Percentiles rank a stretch among this genome's conserved stretches.
Evolutionary conservation across 2,329 filamentous ascomycete genomes (phyloP).

Genomic region (Pestalotiopsis fici): DNA sequence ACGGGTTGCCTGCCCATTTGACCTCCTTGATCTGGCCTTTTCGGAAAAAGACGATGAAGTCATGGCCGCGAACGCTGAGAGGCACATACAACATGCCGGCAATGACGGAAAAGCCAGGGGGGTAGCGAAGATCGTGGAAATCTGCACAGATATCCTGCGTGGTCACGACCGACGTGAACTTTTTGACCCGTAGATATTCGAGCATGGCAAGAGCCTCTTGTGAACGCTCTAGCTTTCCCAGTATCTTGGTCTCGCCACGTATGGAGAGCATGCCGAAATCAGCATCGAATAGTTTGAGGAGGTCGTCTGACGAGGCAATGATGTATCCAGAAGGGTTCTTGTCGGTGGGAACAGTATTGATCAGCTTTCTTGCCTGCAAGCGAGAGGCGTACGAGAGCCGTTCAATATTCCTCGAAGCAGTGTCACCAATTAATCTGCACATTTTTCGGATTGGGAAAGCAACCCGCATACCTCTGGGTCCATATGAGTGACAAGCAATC

Average conservation of each 20-base stretch:
- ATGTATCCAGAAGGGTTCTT: slow-evolving; percentile 88
- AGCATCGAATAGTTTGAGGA: slow-evolving; percentile 81
- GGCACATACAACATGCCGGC: slow-evolving; percentile 83
- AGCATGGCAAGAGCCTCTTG: slow-evolving; percentile 84
- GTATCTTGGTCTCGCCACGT: slow-evolving; percentile 82
- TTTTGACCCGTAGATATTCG: slow-evolving; percentile 79
- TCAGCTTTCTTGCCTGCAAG: slow-evolving; percentile 82
- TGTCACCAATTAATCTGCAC: slow-evolving; percentile 85
- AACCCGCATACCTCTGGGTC: slow-evolving; percentile 78
- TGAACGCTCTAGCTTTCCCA: slow-evolving; percentile 73
- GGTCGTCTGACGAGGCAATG: slow-evolving; percentile 82
- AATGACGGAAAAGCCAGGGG: slow-evolving; percentile 76
- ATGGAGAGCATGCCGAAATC: slow-evolving; percentile 87
- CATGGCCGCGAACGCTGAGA: slow-evolving; percentile 70
- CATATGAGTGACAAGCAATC: slow-evolving; percentile 85
- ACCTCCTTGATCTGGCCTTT: slow-evolving; percentile 73
- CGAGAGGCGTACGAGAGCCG: slow-evolving; percentile 82
- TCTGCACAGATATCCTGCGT: slow-evolving; percentile 76
- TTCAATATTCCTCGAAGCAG: slow-evolving; percentile 84
- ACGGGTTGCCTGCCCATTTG: slow-evolving; percentile 86
- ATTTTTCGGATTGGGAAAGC: slow-evolving; percentile 91
- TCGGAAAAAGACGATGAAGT: slow-evolving; percentile 93
- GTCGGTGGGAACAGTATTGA: slow-evolving; percentile 80
- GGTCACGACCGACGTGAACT: slow-evolving; percentile 72
- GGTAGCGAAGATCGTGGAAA: slow-evolving; percentile 79